These are phyloP conservation scores for Nemania sp. DNA, from an alignment of 2,329 filamentous ascomycete species.

Conservation along the genomic window DNA sequence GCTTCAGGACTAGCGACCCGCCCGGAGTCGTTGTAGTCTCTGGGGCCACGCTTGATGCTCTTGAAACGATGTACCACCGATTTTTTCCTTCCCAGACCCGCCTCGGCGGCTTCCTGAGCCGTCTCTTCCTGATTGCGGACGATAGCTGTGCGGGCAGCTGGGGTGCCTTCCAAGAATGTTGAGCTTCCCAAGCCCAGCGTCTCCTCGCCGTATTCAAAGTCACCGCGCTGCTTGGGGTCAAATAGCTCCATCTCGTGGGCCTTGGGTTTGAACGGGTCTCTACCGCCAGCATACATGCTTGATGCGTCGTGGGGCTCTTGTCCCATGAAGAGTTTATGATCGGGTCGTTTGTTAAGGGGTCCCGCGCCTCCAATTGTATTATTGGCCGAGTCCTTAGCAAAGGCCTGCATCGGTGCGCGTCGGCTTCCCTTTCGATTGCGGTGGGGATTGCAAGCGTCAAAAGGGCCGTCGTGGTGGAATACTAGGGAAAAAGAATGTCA, in stretches of 20 bases:
- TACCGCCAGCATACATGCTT: constrained; percentile 66
- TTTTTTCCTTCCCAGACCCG: constrained; percentile 84
- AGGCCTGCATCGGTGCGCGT: constrained; percentile 93
- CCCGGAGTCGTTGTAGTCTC: constrained; percentile 61
- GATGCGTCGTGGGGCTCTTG: constrained; percentile 80
- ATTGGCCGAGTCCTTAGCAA: constrained; percentile 89
- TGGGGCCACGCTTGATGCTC: constrained; percentile 72
- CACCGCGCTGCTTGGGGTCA: constrained; percentile 68
- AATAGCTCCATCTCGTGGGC: constrained; percentile 59
- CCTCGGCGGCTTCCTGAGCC: constrained; percentile 55
- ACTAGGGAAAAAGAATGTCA: constrained; percentile 54
- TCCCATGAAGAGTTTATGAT: constrained; percentile 88
- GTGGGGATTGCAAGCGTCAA: constrained; percentile 93
- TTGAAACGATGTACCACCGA: constrained; percentile 91
- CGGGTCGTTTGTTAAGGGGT: constrained; percentile 77
- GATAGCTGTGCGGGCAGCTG: constrained; percentile 79
- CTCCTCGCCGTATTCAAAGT: constrained; percentile 82
- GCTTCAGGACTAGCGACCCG: constrained; percentile 62
- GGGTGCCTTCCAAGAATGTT: constrained; percentile 92
- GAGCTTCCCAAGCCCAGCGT: constrained; percentile 85
- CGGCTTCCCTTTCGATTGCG: constrained; percentile 83
- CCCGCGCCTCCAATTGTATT: constrained; percentile 88
- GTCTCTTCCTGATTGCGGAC: constrained; percentile 73
- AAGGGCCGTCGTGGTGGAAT: constrained; percentile 96
- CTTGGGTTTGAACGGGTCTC: constrained; percentile 29